phyloP scores from a whole-genome alignment of 192 early-diverging fungal species.

The Podila horticola region DNA sequence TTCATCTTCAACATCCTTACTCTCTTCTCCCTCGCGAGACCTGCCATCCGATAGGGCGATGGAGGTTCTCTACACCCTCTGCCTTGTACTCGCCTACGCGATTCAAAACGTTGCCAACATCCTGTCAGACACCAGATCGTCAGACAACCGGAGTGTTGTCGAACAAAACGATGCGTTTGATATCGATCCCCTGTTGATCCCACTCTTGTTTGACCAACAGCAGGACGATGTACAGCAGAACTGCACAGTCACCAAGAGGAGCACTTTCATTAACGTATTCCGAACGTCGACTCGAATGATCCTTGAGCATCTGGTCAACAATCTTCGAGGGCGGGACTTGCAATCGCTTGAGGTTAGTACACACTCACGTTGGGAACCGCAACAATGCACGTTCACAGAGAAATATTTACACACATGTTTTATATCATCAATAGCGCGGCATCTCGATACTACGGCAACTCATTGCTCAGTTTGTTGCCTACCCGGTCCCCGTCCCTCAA shows the following conservation, averaged over 20 bases:
- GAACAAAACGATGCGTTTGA: constrained; percentile 33
- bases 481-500: constrained; percentile 30
- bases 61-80: constrained; percentile 34
- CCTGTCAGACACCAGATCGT: neutral
- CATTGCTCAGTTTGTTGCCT: constrained; percentile 17
- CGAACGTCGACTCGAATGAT: constrained; percentile 14
- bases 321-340: neutral
- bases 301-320: constrained; percentile 2
- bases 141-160: neutral
- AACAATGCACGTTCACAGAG: neutral
- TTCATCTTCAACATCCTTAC: neutral
- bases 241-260: neutral
- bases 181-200: constrained; percentile 42
- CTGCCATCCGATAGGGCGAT: constrained; percentile 26
- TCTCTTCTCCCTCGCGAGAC: neutral
- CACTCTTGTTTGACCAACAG: constrained; percentile 13
- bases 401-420: neutral
- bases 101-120: constrained; percentile 31
- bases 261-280: constrained; percentile 21
- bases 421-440: constrained; percentile 9
- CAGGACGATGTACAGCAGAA: neutral
- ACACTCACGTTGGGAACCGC: no score
- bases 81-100: constrained; percentile 24
- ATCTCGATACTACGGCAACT: constrained; percentile 27
- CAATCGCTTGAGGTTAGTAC: no score